A percentile compares a stretch with the other conserved stretches of the same genome.
phyloP scores from a whole-genome alignment of 768 basidiomycete species.

The Clavulina sp. region DNA sequence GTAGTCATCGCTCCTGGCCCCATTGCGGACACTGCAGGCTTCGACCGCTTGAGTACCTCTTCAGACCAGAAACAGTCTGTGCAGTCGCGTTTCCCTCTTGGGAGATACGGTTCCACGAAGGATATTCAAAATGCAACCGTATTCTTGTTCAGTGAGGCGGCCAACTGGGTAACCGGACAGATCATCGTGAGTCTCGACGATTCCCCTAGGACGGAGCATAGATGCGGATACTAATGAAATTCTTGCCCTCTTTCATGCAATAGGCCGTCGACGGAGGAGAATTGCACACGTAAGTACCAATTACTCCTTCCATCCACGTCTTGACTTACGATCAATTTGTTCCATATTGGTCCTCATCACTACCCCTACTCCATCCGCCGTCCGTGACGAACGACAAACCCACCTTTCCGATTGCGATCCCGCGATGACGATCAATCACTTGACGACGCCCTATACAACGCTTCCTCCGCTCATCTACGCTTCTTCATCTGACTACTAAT shows the following conservation, averaged over 20 bases:
- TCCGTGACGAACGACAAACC: background rate
- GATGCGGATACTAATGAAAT: background rate
- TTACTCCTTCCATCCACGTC: no score
- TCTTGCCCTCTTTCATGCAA: background rate
- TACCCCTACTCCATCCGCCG: background rate
- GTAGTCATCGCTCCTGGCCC: constrained; percentile 47
- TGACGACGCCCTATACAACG: background rate
- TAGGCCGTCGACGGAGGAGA: constrained; percentile 22
- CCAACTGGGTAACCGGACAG: constrained; percentile 23
- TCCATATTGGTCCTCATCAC: background rate
- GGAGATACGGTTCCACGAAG: constrained; percentile 14
- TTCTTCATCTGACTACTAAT: background rate
- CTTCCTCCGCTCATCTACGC: background rate
- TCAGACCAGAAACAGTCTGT: constrained; percentile 15
- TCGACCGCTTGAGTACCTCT: constrained; percentile 15
- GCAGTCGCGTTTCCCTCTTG: constrained; percentile 13
- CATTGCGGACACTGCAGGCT: constrained; percentile 6
- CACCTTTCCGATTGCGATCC: background rate
- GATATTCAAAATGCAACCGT: constrained; percentile 25
- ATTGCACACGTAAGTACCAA: background rate
- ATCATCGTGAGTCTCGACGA: constrained; percentile 16
- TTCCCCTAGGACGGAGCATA: no score
- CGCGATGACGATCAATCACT: no score
- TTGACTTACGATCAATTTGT: no score
- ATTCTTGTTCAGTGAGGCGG: constrained; percentile 27